Conservation (phyloP, 352 stramenopile species). For the Elongisporangium prolatum region DNA sequence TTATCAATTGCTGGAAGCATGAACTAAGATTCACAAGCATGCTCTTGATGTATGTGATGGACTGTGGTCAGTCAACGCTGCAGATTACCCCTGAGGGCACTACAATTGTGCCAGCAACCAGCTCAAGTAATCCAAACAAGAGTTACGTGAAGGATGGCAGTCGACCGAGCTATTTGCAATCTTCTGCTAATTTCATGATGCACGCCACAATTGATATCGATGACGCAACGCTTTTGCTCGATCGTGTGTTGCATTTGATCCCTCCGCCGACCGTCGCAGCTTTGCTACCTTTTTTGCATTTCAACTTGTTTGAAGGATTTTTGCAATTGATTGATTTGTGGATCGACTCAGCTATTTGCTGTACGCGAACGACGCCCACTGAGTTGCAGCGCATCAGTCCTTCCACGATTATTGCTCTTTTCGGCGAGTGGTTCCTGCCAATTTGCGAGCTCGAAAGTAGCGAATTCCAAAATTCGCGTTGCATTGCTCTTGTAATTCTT, state of each 20-base stretch:
- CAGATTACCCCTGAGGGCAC: slow-evolving; percentile 64
- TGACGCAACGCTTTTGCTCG: slow-evolving; percentile 70
- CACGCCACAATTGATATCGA: slow-evolving; percentile 45
- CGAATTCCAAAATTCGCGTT: slow-evolving; percentile 77
- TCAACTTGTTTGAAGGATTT: slow-evolving; percentile 72
- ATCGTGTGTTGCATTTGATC: slow-evolving; percentile 79
- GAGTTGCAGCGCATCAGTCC: slow-evolving; percentile 69
- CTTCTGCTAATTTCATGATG: slow-evolving; percentile 67
- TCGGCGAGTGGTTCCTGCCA: slow-evolving; percentile 83
- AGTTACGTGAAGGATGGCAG: slow-evolving; percentile 13
- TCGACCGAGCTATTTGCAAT: slow-evolving; percentile 67
- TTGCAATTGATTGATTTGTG: slow-evolving; percentile 73
- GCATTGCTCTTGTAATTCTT: slow-evolving; percentile 68
- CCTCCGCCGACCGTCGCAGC: slow-evolving; percentile 62
- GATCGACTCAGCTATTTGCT: slow-evolving; percentile 76
- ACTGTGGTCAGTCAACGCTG: slow-evolving; percentile 63
- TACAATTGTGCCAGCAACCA: slow-evolving; percentile 28
- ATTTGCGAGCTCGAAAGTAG: slow-evolving; percentile 66
- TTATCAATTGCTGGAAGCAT: slow-evolving; percentile 84
- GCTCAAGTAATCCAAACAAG: not conserved
- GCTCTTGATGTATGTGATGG: slow-evolving; percentile 76
- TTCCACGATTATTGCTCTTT: slow-evolving; percentile 78
- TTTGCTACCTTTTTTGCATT: slow-evolving; percentile 55
- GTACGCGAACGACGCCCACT: slow-evolving; percentile 43
- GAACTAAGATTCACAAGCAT: slow-evolving; percentile 79